phyloP scores from a whole-genome alignment of 2,329 filamentous ascomycete species.

The Penicillium sp. region DNA sequence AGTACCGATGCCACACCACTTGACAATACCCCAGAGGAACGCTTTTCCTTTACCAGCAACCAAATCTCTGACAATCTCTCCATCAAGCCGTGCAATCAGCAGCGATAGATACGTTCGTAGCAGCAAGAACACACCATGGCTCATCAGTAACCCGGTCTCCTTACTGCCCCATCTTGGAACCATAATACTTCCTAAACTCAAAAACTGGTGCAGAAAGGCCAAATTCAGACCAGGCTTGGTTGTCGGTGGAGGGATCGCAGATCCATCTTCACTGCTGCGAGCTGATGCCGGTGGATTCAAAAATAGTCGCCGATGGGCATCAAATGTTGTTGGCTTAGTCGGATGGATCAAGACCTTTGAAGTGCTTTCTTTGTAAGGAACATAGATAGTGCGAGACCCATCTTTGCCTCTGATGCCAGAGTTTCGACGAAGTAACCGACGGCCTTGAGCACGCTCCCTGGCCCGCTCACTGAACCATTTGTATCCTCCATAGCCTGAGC shows the following conservation, averaged over 20 bases:
- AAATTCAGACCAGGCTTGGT: conserved; percentile 94
- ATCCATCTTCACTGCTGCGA: conserved; percentile 71
- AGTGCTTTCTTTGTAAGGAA: conserved; percentile 78
- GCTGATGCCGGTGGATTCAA: conserved; percentile 86
- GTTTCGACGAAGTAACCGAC: conserved; percentile 83
- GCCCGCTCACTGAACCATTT: conserved; percentile 75
- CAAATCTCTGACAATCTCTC: conserved; percentile 92
- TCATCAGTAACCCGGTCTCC: conserved; percentile 86
- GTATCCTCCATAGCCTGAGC: conserved; percentile 77
- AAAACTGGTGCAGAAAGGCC: conserved; percentile 94
- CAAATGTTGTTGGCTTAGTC: conserved; percentile 92
- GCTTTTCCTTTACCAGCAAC: conserved; percentile 91
- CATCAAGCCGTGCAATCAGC: conserved; percentile 89
- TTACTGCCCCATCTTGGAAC: conserved; percentile 95
- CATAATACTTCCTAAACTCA: conserved; percentile 97
- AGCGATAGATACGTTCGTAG: conserved; percentile 92
- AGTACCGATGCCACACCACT: conserved; percentile 94
- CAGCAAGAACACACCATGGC: conserved; percentile 88
- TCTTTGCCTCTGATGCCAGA: conserved; percentile 94
- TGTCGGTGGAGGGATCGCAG: conserved; percentile 77
- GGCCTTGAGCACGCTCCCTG: conserved; percentile 81
- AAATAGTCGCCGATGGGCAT: conserved; percentile 92
- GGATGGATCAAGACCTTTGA: conserved; percentile 89
- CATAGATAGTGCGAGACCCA: conserved; percentile 91
- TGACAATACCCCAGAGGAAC: conserved; percentile 86